These are phyloP conservation scores for Solidago caesia DNA, from an alignment of 129 eudicot genomes.

Conservation along the genomic window DNA sequence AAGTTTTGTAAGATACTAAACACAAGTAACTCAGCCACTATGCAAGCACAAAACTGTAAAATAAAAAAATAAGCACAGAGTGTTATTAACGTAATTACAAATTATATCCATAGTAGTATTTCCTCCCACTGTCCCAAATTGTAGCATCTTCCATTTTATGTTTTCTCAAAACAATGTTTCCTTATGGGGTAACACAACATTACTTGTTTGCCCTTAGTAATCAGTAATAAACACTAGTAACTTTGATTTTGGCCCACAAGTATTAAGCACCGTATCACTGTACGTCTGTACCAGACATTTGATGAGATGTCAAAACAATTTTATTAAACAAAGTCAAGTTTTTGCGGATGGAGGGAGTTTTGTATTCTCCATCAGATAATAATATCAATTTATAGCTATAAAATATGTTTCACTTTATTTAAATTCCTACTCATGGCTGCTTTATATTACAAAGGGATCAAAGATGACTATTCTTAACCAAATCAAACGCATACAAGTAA, in stretches of 20 bases:
- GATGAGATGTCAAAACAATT: background rate
- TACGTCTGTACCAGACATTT: too few species aligned
- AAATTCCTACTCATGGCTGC: background rate
- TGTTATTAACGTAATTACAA: background rate
- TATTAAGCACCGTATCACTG: background rate
- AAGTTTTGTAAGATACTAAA: background rate
- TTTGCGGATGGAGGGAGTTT: background rate
- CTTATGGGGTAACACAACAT: background rate
- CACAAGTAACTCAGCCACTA: constrained; percentile 1
- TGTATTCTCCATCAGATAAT: background rate
- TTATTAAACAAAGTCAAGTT: constrained; percentile 11
- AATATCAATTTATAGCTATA: background rate
- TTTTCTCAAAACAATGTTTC: constrained; percentile 13
- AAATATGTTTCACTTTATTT: background rate
- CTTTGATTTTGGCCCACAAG: background rate
- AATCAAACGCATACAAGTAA: background rate
- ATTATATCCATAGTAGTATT: background rate
- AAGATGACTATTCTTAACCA: background rate
- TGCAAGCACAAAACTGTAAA: background rate
- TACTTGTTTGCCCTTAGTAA: background rate
- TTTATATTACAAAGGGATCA: background rate
- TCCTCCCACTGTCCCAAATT: background rate
- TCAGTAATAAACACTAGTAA: background rate
- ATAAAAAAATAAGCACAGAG: background rate
- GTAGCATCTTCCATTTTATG: constrained; percentile 5